Base-by-base conservation (phyloP, 1,284 basidiomycete species). In the Volvariella surrecta region DNA sequence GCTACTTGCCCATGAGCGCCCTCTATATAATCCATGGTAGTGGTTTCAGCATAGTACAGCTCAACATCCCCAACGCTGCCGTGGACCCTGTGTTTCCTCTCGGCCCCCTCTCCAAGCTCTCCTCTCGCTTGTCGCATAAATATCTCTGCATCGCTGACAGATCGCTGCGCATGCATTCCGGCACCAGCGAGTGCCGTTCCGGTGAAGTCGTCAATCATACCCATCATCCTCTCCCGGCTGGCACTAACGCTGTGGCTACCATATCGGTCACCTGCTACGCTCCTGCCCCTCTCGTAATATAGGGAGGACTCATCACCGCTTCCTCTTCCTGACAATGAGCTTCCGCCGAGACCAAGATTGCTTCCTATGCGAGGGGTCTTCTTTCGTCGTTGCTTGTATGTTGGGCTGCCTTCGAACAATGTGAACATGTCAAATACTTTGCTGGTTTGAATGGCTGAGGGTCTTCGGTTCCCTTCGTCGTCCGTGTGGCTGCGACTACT, bases 351-450 rank as follows among this genome's bases (percentile, higher is more conserved):
- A 9, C 44, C 52, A 19, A 54, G 56, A 47, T 43, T 53, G 45
- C 49, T 58, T 44, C 52, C 37, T 47, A 53, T 52, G 39, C 67
- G 68, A 16, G 62, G 59, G 20, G 71, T 70, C 61, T 86, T 86
- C 70, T 88, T 89, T 49, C 87, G 73, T n/a, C 89, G 73, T 54
- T 85, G 82, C 62, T 93, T 93, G 70, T 93, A 93, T 4, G 76
- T 76, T 2, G 87, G 83, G 48, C 78, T 83, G 6, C 89, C 89
- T 58, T 86, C 84, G 46, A 89, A 83, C 38, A 89, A 64, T n/a
- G 82, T 78, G 59, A 87, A 76, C 34, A 35, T 35, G 34, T 15
- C 13, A 35, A 35, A 19, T 6, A 35, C 34, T 8, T 35, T 35
- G n/a, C n/a, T 19, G 18, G 7, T 16, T 8, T 52, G 64, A 38